Evolutionary conservation across 2,329 filamentous ascomycete genomes (phyloP).

Genomic region (Xylaria sp.): DNA sequence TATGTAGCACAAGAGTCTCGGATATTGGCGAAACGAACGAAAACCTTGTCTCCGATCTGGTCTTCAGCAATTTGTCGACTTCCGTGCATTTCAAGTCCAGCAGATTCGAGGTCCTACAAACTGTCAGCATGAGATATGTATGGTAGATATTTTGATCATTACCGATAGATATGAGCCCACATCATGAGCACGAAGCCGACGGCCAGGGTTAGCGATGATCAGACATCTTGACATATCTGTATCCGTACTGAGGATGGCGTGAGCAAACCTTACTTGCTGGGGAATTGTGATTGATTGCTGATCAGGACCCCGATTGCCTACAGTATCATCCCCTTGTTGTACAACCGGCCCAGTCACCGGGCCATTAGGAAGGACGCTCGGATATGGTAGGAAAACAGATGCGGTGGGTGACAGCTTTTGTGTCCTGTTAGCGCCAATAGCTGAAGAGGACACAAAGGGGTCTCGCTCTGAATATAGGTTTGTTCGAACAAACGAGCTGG

Average conservation of each 20-base stretch:
- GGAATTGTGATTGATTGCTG: conserved; percentile 21
- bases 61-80: conserved; percentile 50
- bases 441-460: conserved; percentile 61
- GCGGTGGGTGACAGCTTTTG: conserved; percentile 72
- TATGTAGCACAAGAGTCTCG: conserved; percentile 65
- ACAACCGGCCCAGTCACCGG: conserved; percentile 36
- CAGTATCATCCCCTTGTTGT: conserved; percentile 34
- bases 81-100: conserved; percentile 52
- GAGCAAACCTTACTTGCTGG: conserved; percentile 44
- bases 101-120: conserved; percentile 53
- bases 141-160: conserved; percentile 24
- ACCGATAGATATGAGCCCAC: conserved; percentile 59
- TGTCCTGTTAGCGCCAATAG: conserved; percentile 46
- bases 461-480: conserved; percentile 54
- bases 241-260: conserved; percentile 57
- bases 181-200: conserved; percentile 50
- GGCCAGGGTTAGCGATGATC: conserved; percentile 51
- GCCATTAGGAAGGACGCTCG: conserved; percentile 34
- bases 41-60: conserved; percentile 55
- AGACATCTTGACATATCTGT: conserved; percentile 58
- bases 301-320: conserved; percentile 25
- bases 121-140: conserved; percentile 31
- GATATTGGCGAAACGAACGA: conserved; percentile 68
- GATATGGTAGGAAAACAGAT: conserved; percentile 67
- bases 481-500: conserved; percentile 38